Base-by-base conservation (phyloP, 2,329 filamentous ascomycete genomes). In the Penicillium expansum region DNA sequence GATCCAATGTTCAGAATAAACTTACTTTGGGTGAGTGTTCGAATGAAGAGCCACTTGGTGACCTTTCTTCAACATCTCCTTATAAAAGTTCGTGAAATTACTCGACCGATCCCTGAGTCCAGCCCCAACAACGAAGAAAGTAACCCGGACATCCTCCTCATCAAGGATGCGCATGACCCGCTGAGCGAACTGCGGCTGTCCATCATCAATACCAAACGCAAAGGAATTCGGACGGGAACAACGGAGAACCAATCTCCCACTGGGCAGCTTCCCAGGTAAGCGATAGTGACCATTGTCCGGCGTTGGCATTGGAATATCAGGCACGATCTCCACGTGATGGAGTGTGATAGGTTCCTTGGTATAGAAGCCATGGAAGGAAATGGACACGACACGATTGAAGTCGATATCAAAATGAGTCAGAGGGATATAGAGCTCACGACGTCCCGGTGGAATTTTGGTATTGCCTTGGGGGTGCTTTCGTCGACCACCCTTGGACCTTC, bases 161-260 rank as follows among this genome's bases (percentile, higher is more conserved):
- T 83, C 79, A 64, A 90, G 76, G 52, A 86, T 84, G 39, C 80
- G 74, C 74, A 87, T 82, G 20, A 88, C 83, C 60, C 82, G 73
- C 71, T 85, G 80, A 1, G 85, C 85, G 55, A 82, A 79, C 33
- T 74, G 66, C 45, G 86, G 86, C 49, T 82, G 77, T 22, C 86
- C 87, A 69, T 90, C 87, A 67, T 89, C 87, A 61, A 90, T 89
- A 48, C 86, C 86, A 69, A 90, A 89, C 1, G 87, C 87, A 68
- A 90, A 89, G 0, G 83, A 86, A 74, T 88, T 87, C 45, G 86
- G 86, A 18, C 86, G 80, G 62, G 82, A 86, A 77, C 87, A 89
- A 7, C 81, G 77, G 65, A 88, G 84, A 44, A 86, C 76, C 33
- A 89, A 76, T 20, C 79, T 80, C 7, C 86, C 86, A 1, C 80